Percentiles rank a stretch among this genome's conserved stretches.
Evolutionary conservation across 1,284 basidiomycete genomes (phyloP).

Genomic region (Irpex rosettiformis): DNA sequence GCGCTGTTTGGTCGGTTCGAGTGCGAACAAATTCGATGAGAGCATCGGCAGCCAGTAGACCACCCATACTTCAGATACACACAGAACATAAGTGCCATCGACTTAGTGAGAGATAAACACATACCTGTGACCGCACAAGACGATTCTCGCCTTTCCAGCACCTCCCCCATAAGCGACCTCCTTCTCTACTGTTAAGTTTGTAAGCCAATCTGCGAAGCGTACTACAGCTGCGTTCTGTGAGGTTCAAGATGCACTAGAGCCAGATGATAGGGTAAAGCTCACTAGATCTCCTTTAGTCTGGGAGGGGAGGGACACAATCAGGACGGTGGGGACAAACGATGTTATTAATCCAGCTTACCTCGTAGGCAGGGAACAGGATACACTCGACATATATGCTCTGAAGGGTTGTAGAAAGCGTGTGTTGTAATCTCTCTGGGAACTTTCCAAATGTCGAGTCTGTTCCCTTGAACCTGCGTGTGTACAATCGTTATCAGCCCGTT

Average conservation of each 20-base stretch:
- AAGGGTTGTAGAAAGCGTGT: slow-evolving; percentile 66
- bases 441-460: slow-evolving; percentile 74
- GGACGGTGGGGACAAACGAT: not conserved
- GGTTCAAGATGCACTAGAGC: slow-evolving; percentile 5
- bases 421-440: slow-evolving; percentile 75
- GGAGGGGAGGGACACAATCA: slow-evolving; percentile 11
- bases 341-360: slow-evolving; percentile 45
- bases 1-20: slow-evolving; percentile 56
- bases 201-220: slow-evolving; percentile 87
- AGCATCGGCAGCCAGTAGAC: slow-evolving; percentile 83
- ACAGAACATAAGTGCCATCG: not conserved
- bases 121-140: slow-evolving; percentile 90
- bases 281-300: slow-evolving; percentile 88
- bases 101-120: not conserved
- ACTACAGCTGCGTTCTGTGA: slow-evolving; percentile 74
- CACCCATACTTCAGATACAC: slow-evolving; percentile 83
- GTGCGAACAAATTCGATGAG: slow-evolving; percentile 69
- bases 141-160: slow-evolving; percentile 76
- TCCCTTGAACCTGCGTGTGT: slow-evolving; percentile 56
- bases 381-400: slow-evolving; percentile 61
- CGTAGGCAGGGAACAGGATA: slow-evolving; percentile 85
- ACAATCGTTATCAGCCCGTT: slow-evolving; percentile 4
- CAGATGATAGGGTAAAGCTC: slow-evolving; percentile 25
- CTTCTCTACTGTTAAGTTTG: slow-evolving; percentile 72
- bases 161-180: slow-evolving; percentile 75